Evolutionary conservation across 2,329 filamentous ascomycete genomes (phyloP), one percentile per base, ranked within the genome.

Genomic region (Pseudodiploospora longispora): DNA sequence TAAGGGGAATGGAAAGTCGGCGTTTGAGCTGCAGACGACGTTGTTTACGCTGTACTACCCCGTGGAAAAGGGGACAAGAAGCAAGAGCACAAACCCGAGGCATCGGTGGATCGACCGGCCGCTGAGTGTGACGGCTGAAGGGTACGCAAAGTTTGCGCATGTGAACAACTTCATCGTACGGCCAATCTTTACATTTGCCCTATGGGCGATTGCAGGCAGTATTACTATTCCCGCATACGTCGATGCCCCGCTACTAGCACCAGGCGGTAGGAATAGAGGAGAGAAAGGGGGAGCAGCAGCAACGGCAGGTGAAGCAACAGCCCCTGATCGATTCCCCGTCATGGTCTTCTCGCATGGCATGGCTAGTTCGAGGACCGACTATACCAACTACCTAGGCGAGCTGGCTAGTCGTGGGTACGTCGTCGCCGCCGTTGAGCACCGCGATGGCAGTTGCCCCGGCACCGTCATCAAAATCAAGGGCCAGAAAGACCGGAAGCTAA

Each of bases 261-360:
- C 40, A 10, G 34, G 34, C n/a, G 34, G n/a, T 6, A 9, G 34
- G 27, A 19, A 10, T 6, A 2, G 27, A 12, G 34, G 9, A 35
- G 28, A 33, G 36, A 32, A 36, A 36, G n/a, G 10, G 34, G 30
- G n/a, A 1, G 38, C 9, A 29, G 28, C 31, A 5, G 35, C 27
- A 41, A 29, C 2, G 34, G 34, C 12, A 32, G 47, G 57, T 28
- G 46, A 50, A 5, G 50, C 49, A 12, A 12, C 37, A 3, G 47
- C 47, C 28, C 47, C 47, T 10, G 46, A 54, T 2, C 53, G 57
- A 41, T 63, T 70, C 29, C 70, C 72, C 6, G 60, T 75, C 47
- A 57, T 75, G 47, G 57, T 76, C 50, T 74, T 76, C 52, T 74
- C 72, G 5, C 73, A 76, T 49, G 73, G 73, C 36, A 71, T 71